Base-by-base conservation (phyloP, 208 protist species). In the Leishmania guyanensis region DNA sequence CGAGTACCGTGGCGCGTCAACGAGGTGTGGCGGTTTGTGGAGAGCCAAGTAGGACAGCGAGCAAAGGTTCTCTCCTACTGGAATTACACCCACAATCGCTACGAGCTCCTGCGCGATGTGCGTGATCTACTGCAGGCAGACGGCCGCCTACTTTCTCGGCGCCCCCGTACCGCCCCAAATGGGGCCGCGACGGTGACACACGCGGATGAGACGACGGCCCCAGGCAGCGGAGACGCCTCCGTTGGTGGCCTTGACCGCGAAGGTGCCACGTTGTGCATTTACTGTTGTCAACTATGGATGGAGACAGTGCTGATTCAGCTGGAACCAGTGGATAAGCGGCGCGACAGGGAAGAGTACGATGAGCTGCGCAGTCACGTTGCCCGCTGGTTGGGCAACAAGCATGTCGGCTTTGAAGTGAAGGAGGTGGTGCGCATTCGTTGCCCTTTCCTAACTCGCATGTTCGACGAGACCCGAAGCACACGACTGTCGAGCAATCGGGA, bases 271-370 rank as follows among this genome's bases (percentile, higher is more conserved):
- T 22, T 53, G 50, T 22, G 51, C 36, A 29, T 80, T 9, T 89
- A 88, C n/a, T 80, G 82, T 51, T 90, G 84, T 5, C 88, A 92
- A 77, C 82, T 96, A 56, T 96, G 92, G 91, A 74, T 93, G 33
- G 88, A 96, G 73, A 88, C 92, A 60, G 54, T 84, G 16, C 64
- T 90, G 29, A 43, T 89, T 10, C 79, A 81, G 56, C 78, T 96
- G 20, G 89, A 92, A 33, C 89, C 87, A 51, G 70, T 96, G n/a
- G 89, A 92, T 68, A 68, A 77, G 8, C 78, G 77, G 8, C 39
- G 77, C 17, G 88, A 94, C 75, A 72, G 20, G 12, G 54, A 58
- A 3, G 91, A 94, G 80, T 93, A 89, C 65, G 66, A 64, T 20
- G 84, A 93, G 62, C 84, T 96, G 50, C 10, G 70, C 22, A 16